These are phyloP conservation scores for Mycogone perniciosa DNA, from an alignment of 2,329 filamentous ascomycete genomes.

Conservation along the genomic window DNA sequence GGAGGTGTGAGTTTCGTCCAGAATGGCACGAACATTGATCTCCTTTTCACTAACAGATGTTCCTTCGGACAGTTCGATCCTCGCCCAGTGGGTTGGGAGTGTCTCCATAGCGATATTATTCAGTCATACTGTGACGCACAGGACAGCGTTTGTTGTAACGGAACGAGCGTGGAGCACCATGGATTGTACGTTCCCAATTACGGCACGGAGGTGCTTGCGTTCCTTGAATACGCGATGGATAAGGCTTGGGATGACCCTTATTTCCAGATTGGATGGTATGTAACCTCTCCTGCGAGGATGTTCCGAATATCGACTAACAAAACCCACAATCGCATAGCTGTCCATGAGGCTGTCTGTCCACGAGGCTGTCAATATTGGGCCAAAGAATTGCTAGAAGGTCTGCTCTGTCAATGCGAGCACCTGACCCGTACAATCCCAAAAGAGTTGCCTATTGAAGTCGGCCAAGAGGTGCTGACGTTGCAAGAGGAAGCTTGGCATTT, in stretches of 20 bases:
- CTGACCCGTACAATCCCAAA: no score
- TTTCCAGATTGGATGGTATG: not conserved
- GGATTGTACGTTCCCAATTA: not conserved
- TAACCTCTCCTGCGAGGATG: no score
- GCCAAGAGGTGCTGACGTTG: no score
- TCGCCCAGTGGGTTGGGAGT: not conserved
- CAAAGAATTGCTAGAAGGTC: no score
- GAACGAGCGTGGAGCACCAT: not conserved
- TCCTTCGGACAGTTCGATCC: not conserved
- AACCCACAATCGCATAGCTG: no score
- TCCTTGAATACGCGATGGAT: not conserved
- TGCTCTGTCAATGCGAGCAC: no score
- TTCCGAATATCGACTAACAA: no score
- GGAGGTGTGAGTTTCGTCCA: not conserved
- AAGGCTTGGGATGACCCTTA: not conserved
- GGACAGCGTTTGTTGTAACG: not conserved
- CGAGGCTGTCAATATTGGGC: no score
- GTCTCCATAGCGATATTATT: not conserved
- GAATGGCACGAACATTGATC: not conserved
- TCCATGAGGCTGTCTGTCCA: no score
- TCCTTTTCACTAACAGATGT: not conserved
- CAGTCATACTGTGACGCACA: not conserved
- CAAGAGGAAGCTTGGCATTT: no score
- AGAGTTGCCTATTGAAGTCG: no score
- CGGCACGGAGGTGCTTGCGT: not conserved